Percentiles rank a stretch among this genome's conserved stretches.
These are phyloP conservation scores for Prunella vulgaris DNA, from an alignment of 257 asterid genomes.

Conservation along the genomic window DNA sequence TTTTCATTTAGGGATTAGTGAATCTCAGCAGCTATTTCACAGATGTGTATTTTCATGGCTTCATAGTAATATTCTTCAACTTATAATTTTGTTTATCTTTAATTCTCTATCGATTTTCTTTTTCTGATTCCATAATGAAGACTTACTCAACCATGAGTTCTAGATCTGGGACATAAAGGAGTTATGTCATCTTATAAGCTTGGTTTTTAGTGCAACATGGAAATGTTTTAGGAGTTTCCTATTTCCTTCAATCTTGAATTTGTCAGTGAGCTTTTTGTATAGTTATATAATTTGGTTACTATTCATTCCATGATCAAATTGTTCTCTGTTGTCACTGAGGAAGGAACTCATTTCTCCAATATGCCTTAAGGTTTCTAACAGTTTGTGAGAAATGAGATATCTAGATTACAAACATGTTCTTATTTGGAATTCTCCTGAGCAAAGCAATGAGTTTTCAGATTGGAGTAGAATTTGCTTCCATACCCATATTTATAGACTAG, in stretches of 20 bases:
- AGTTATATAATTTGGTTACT: background rate
- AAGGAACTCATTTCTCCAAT: conserved; percentile 8
- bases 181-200: background rate
- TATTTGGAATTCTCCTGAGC: background rate
- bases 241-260: background rate
- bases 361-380: background rate
- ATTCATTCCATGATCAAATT: background rate
- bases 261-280: background rate
- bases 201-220: conserved; percentile 9
- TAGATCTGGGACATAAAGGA: conserved; percentile 17
- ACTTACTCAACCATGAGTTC: conserved; percentile 2
- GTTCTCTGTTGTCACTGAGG: background rate
- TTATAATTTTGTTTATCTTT: conserved; percentile 20
- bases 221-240: conserved; percentile 1
- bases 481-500: background rate
- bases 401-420: background rate
- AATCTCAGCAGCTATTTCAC: conserved; percentile 66
- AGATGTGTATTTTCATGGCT: conserved; percentile 59
- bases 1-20: conserved; percentile 74
- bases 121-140: conserved; percentile 14
- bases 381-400: conserved; percentile 10
- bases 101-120: conserved; percentile 5
- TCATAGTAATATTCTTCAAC: conserved; percentile 59
- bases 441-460: background rate
- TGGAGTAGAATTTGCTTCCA: background rate